Conservation (phyloP, 768 basidiomycete genomes). For the Naganishia kalamii region DNA sequence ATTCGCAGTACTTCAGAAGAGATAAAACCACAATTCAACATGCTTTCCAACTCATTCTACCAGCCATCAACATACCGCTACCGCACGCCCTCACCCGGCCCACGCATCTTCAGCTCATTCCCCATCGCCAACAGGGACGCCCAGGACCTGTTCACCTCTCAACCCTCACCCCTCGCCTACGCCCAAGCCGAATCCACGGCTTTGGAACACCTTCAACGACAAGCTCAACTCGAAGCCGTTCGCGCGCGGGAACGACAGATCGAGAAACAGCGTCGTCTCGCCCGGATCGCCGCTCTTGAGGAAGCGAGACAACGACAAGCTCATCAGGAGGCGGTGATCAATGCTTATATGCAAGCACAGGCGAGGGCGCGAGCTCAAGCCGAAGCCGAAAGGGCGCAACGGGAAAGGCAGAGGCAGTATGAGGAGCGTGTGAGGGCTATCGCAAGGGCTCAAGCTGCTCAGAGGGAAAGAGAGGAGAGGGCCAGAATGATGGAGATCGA, state of each 20-base stretch:
- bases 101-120: not conserved
- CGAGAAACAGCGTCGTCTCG: not conserved
- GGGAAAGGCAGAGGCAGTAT: slow-evolving; percentile 8
- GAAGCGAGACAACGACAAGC: not conserved
- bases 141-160: not conserved
- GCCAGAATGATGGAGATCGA: not conserved
- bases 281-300: not conserved
- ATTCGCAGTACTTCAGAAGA: no score
- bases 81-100: slow-evolving; percentile 3
- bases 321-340: not conserved
- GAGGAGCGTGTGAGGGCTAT: not conserved
- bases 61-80: not conserved
- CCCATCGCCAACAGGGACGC: not conserved
- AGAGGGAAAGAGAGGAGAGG: slow-evolving; percentile 7
- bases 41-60: not conserved
- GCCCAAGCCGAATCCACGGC: not conserved
- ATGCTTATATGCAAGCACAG: slow-evolving; percentile 1
- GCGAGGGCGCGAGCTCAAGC: not conserved
- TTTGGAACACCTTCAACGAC: not conserved
- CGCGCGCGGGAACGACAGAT: slow-evolving; percentile 4
- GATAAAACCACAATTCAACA: not conserved
- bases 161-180: not conserved
- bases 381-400: not conserved
- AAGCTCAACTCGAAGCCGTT: not conserved
- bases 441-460: not conserved